Evolutionary conservation across 768 basidiomycete genomes (phyloP).

Genomic region (Trametes cingulata): DNA sequence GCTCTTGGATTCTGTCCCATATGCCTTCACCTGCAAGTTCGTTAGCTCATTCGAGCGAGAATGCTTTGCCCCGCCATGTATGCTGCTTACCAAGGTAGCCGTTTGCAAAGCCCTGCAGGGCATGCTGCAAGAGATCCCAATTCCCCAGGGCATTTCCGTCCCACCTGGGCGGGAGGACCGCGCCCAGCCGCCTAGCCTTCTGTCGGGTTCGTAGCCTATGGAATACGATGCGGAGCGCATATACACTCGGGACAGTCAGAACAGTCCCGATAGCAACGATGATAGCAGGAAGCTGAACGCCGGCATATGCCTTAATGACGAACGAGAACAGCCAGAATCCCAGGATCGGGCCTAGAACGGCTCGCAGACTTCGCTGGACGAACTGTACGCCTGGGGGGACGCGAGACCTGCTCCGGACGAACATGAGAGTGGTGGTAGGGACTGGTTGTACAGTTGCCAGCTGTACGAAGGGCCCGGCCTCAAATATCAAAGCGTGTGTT

Average conservation of each 20-base stretch:
- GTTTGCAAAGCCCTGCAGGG: neutral
- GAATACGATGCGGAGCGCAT: neutral
- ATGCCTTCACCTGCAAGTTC: slow-evolving; percentile 27
- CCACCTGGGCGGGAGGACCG: slow-evolving; percentile 6
- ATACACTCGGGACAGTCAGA: neutral
- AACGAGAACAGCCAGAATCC: too few relatives aligned
- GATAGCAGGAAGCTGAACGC: neutral
- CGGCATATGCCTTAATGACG: neutral
- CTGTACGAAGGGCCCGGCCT: too few relatives aligned
- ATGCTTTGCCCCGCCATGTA: neutral
- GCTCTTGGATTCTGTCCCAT: slow-evolving; percentile 25
- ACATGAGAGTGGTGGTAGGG: too few relatives aligned
- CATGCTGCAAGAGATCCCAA: neutral
- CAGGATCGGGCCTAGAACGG: too few relatives aligned
- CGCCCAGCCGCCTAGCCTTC: neutral
- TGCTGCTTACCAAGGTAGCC: slow-evolving; percentile 3
- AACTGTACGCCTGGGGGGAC: too few relatives aligned
- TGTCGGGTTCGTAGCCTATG: neutral
- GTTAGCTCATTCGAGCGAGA: too few relatives aligned
- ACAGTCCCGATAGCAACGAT: neutral
- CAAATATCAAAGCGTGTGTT: too few relatives aligned
- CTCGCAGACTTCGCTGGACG: too few relatives aligned
- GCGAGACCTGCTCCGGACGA: too few relatives aligned
- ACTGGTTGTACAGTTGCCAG: too few relatives aligned
- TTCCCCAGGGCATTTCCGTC: neutral